Percentiles rank a stretch among this genome's conserved stretches.
Conservation (phyloP, 2,329 filamentous ascomycete genomes). For the Colletotrichum tofieldiae region DNA sequence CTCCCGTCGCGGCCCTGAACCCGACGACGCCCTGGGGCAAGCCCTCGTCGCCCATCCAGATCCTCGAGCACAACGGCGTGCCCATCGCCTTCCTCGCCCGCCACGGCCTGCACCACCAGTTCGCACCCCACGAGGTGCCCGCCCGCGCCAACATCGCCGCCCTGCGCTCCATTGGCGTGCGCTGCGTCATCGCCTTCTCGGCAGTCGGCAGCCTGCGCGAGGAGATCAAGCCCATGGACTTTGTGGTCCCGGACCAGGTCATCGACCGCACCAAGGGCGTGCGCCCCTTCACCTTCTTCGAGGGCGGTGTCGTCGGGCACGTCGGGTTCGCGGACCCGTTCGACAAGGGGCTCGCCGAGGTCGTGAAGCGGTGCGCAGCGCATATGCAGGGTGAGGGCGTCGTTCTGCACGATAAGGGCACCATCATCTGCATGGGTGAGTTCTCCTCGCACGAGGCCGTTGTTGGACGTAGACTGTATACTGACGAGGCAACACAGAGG, state of each 20-base stretch:
- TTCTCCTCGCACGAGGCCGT: neutral
- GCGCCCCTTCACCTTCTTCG: conserved; percentile 96
- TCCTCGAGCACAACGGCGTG: conserved; percentile 88
- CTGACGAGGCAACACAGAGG: conserved; percentile 71
- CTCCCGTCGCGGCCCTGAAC: conserved; percentile 84
- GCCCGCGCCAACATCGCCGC: conserved; percentile 97
- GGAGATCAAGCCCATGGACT: conserved; percentile 95
- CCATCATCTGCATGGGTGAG: conserved; percentile 91
- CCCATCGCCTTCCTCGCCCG: conserved; percentile 94
- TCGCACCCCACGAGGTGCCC: conserved; percentile 95
- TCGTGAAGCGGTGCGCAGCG: conserved; percentile 84
- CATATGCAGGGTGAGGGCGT: conserved; percentile 88
- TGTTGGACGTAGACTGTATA: neutral
- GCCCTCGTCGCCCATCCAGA: conserved; percentile 82
- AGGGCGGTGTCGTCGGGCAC: conserved; percentile 91
- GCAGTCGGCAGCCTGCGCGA: conserved; percentile 95
- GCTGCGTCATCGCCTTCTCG: conserved; percentile 93
- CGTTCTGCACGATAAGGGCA: conserved; percentile 85
- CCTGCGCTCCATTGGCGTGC: conserved; percentile 90
- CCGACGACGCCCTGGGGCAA: conserved; percentile 90
- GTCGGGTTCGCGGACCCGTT: conserved; percentile 98
- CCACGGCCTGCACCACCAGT: conserved; percentile 90
- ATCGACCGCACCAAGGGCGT: conserved; percentile 98
- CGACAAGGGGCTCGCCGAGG: conserved; percentile 81
- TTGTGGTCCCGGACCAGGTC: conserved; percentile 95